Conservation (phyloP, 2,329 filamentous ascomycete genomes). For the Magnaporthiopsis incrustans region DNA sequence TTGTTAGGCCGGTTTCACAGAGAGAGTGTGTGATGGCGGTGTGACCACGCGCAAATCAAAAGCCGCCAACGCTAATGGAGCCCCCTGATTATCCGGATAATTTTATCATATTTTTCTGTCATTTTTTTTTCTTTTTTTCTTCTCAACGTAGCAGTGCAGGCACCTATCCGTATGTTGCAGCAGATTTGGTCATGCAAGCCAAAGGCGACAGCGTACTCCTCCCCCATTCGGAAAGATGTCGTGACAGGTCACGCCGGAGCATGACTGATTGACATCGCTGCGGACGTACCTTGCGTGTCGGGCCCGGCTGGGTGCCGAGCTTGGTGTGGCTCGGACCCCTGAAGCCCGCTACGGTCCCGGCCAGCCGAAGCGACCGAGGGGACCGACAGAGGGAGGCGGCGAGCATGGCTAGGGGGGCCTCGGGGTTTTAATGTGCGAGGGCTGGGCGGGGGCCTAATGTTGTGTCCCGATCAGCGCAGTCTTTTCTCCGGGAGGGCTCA, state of each 20-base stretch:
- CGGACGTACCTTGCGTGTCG: neutral
- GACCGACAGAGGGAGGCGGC: neutral
- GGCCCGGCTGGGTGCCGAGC: slow-evolving; percentile 5
- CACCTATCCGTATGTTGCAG: too few species aligned
- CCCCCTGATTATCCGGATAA: too few species aligned
- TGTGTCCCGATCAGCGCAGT: neutral
- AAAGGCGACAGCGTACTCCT: neutral
- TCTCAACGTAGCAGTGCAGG: too few species aligned
- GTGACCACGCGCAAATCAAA: too few species aligned
- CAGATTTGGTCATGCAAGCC: neutral
- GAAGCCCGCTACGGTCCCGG: slow-evolving; percentile 1
- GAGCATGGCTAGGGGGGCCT: neutral
- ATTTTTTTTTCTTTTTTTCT: too few species aligned
- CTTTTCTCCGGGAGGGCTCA: too few species aligned
- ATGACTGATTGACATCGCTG: neutral
- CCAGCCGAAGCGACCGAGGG: neutral
- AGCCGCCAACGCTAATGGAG: too few species aligned
- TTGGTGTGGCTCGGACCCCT: neutral
- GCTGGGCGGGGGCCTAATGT: neutral
- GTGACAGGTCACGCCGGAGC: too few species aligned
- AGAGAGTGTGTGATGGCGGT: too few species aligned
- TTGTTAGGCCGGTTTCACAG: neutral
- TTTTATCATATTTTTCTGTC: too few species aligned
- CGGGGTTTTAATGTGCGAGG: neutral
- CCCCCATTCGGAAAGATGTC: neutral